Base-by-base conservation (phyloP, 1,139 yeast genomes). In the Debaryomyces psychrophilus region DNA sequence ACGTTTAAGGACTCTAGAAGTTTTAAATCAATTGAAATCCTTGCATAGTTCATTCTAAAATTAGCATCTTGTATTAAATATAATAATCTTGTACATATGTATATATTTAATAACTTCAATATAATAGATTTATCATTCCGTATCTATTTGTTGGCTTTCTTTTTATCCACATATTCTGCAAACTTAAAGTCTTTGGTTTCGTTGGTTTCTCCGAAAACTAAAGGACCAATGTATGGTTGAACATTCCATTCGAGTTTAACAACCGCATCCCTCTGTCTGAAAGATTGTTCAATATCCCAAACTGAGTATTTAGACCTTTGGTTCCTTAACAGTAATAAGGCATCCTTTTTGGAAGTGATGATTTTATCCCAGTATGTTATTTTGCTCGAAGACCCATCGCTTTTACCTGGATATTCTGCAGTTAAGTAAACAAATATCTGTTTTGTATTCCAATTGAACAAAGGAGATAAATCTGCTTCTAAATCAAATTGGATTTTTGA, bases 381-480 rank as follows among this genome's bases (percentile, higher is more conserved):
- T 50, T 83, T 82, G 68, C 85, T 89, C 18, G 67, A 64, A 2
- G 82, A 71, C 2, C 68, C 76, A 2, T 62, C 65, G 34, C 69
- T 69, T 54, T 76, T 77, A 2, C 93, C 93, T 9, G 85, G 83
- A 60, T 92, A 90, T 59, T 90, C 95, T 1, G 96, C 97, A 1
- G 96, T 88, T 51, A 93, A 73, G 59, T 92, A 93, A 4, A 87
- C 87, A 62, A 93, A 92, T 17, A 93, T 82, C 65, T 93, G 99
- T 61, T 93, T 93, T 9, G 99, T 93, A 68, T 93, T 93, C 97
- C 98, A 93, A 65, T 88, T 90, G 78, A 92, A 92, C 47, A 93
- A 73, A 1, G 90, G 83, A 1, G 87, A 64, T 56, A 93, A 69
- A 55, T 75, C 79, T 1, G 77, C 79, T 8, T 81, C 81, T 48